Evolutionary conservation across 225 moss, liverwort and hornwort genomes (phyloP).

Genomic region (Asterella californica): DNA sequence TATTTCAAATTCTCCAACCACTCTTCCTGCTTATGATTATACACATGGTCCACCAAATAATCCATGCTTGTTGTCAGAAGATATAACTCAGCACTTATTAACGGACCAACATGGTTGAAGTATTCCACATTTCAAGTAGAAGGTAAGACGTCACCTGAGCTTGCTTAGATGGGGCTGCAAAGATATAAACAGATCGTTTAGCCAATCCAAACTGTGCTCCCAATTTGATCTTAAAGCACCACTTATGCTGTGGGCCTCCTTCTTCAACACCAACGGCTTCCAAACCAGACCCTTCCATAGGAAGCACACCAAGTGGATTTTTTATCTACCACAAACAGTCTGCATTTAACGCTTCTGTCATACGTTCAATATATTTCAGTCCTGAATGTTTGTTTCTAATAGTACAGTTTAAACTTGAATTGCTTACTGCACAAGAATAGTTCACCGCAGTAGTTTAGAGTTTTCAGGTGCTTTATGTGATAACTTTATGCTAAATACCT

Average conservation of each 20-base stretch:
- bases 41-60: not conserved
- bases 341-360: not conserved
- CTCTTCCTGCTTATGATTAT: conserved; percentile 22
- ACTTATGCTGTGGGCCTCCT: conserved; percentile 22
- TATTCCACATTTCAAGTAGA: not conserved
- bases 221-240: conserved; percentile 34
- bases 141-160: conserved; percentile 22
- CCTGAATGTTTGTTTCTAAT: not conserved
- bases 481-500: not conserved
- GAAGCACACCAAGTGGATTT: conserved; percentile 34
- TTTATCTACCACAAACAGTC: conserved; percentile 22
- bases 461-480: too few relatives aligned
- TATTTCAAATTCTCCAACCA: conserved; percentile 39
- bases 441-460: too few relatives aligned
- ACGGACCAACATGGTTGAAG: not conserved
- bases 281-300: conserved; percentile 33
- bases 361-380: not conserved
- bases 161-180: conserved; percentile 40
- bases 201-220: conserved; percentile 27
- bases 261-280: conserved; percentile 22
- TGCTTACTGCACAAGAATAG: too few relatives aligned
- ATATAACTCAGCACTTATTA: not conserved
- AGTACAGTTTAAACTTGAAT: too few relatives aligned
- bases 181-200: conserved; percentile 16
- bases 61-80: not conserved